Evolutionary conservation across 2,329 filamentous ascomycete species (phyloP).

Genomic region (Penicillium glabrum): DNA sequence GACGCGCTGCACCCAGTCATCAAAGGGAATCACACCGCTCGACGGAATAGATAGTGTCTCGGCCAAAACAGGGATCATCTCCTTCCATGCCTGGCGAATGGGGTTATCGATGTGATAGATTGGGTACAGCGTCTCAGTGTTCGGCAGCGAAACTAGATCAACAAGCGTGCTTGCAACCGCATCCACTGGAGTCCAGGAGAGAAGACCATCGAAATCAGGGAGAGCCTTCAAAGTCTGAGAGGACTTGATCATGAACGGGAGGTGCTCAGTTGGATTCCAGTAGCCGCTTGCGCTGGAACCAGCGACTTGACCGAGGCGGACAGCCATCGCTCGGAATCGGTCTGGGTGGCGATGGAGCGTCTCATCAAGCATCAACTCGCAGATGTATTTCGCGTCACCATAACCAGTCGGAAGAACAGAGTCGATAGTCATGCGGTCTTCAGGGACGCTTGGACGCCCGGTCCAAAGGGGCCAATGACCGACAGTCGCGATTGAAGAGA

Average conservation of each 20-base stretch:
- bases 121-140: conserved; percentile 19
- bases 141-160: conserved; percentile 7
- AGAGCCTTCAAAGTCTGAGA: conserved; percentile 47
- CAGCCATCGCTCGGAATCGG: conserved; percentile 45
- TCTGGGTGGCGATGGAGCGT: conserved; percentile 47
- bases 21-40: conserved; percentile 37
- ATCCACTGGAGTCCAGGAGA: conserved; percentile 52
- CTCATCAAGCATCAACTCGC: conserved; percentile 51
- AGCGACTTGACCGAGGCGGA: conserved; percentile 55
- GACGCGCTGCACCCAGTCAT: conserved; percentile 44
- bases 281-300: conserved; percentile 51
- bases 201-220: conserved; percentile 42
- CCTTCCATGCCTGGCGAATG: conserved; percentile 41
- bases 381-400: conserved; percentile 53
- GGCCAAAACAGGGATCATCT: conserved; percentile 37
- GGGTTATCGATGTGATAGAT: conserved; percentile 52
- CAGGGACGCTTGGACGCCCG: conserved; percentile 1
- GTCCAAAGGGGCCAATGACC: conserved; percentile 26
- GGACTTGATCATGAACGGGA: conserved; percentile 53
- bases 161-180: conserved; percentile 37
- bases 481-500: conserved; percentile 46
- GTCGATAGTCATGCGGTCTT: conserved; percentile 35
- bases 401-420: conserved; percentile 47
- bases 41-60: conserved; percentile 32
- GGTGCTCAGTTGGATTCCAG: conserved; percentile 57